Evolutionary conservation across 176 grass and related monocot species (phyloP), one percentile per base, ranked within the genome.

Genomic region (Phyllostachys edulis): DNA sequence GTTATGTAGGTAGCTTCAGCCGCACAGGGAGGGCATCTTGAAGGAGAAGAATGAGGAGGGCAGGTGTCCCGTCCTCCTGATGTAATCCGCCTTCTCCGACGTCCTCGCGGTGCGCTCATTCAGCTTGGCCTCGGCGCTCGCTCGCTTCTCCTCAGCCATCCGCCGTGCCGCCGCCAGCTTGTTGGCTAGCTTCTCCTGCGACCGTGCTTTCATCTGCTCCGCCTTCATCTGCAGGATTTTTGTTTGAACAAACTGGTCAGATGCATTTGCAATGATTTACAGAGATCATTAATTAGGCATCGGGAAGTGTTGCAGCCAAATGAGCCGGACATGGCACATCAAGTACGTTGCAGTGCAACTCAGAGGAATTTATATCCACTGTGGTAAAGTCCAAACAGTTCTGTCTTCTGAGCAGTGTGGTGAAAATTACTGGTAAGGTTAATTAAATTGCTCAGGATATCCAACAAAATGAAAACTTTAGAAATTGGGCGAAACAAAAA

Each of bases 1-100:
- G 9, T 24, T 7, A 69, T 6, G 16, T 5, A 21, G 65, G 17
- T 40, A 39, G 16, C 29, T 41, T 85, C 69, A 96, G 82, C 91
- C 93, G 77, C 96, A 98, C 1, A 98, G 78, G 15, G 89, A 98
- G 11, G 92, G 89, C 50, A 98, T 67, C 89, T 90, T 98, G 85
- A 95, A 92, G 80, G 87, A 90, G 87, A 94, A 94, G 80, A 90
- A 90, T 3, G 87, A 89, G 17, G 92, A 93, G 7, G 96, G 96
- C 40, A 98, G 80, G 82, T 93, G 87, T 5, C 96, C 95, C 2
- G 92, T 98, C 76, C 91, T 90, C 76, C 96, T 90, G 63, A 98
- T 95, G 69, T 93, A 98, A 2, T 93, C 93, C 9, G 91, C 92
- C 77, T 79, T 91, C 80, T 95, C 92, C 3, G 92, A 88, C 2